A percentile compares a stretch with the other conserved stretches of the same genome.
phyloP scores from a whole-genome alignment of 2,329 filamentous ascomycete genomes.

The Pseudogymnoascus sp. region DNA sequence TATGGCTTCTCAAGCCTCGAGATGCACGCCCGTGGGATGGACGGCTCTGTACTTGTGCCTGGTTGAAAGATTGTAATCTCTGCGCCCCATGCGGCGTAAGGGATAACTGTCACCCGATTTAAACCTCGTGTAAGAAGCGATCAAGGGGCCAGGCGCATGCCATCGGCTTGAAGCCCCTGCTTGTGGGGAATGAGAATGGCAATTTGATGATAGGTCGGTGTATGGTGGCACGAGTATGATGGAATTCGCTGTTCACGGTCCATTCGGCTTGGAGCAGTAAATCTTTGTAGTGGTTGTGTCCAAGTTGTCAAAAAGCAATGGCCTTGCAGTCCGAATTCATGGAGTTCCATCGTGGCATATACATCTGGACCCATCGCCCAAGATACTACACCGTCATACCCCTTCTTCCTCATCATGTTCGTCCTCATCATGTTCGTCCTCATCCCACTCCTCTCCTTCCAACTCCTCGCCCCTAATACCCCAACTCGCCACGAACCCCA shows the following conservation, averaged over 20 bases:
- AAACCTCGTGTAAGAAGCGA: not conserved
- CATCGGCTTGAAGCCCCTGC: not conserved
- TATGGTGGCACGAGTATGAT: not conserved
- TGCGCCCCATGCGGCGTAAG: not conserved
- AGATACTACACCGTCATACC: not conserved
- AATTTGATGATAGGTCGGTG: not conserved
- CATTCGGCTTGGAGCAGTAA: not conserved
- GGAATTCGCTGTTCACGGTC: not conserved
- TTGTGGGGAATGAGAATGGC: not conserved
- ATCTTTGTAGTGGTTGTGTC: not conserved
- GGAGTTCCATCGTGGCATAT: not conserved
- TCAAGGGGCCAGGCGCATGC: not conserved
- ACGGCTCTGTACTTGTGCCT: not conserved
- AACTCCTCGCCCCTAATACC: conserved; percentile 59
- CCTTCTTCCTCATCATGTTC: conserved; percentile 20
- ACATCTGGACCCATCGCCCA: not conserved
- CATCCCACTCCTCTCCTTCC: conserved; percentile 45
- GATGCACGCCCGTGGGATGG: not conserved
- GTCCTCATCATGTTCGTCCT: conserved; percentile 18
- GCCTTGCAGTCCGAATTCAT: not conserved
- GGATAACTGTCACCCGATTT: not conserved
- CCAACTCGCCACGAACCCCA: conserved; percentile 73
- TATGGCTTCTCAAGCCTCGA: not conserved
- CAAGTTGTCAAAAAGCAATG: not conserved
- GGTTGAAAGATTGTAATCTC: not conserved